These are phyloP conservation scores for Nicotiana tabacum DNA, from an alignment of 257 asterid species.

Conservation along the genomic window DNA sequence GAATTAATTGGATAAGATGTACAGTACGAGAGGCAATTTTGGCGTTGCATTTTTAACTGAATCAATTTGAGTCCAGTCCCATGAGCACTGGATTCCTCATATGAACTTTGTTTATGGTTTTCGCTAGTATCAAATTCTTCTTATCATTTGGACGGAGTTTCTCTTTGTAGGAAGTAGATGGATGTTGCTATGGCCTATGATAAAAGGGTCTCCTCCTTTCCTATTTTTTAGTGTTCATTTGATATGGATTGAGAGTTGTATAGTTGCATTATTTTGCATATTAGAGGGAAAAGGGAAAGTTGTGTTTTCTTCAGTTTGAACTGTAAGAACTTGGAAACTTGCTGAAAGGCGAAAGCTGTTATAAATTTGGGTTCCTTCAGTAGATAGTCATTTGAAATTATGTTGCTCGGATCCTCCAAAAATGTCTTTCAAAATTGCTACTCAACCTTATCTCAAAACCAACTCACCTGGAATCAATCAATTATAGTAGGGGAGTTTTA, in stretches of 20 bases:
- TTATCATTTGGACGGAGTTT: not conserved
- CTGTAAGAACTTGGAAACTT: not conserved
- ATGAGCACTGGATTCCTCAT: not conserved
- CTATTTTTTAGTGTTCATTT: not conserved
- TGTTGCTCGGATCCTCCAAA: not conserved
- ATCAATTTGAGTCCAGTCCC: not conserved
- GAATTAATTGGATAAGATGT: constrained; percentile 1
- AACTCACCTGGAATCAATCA: too few relatives aligned
- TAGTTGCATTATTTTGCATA: not conserved
- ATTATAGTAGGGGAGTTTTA: too few relatives aligned
- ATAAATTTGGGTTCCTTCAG: not conserved
- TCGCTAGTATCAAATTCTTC: not conserved
- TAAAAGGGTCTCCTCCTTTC: not conserved
- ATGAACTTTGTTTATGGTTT: not conserved
- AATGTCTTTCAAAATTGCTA: too few relatives aligned
- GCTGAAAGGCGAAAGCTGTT: not conserved
- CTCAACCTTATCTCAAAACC: too few relatives aligned
- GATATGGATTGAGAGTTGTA: not conserved
- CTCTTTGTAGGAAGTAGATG: not conserved
- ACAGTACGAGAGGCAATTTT: not conserved
- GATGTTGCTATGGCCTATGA: not conserved
- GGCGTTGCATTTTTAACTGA: not conserved
- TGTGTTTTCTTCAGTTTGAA: not conserved
- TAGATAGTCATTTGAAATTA: not conserved
- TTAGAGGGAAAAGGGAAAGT: not conserved